Evolutionary conservation across 192 early-diverging fungal species (phyloP), one percentile per base, ranked within the genome.

Genomic region (Backusella luteola): DNA sequence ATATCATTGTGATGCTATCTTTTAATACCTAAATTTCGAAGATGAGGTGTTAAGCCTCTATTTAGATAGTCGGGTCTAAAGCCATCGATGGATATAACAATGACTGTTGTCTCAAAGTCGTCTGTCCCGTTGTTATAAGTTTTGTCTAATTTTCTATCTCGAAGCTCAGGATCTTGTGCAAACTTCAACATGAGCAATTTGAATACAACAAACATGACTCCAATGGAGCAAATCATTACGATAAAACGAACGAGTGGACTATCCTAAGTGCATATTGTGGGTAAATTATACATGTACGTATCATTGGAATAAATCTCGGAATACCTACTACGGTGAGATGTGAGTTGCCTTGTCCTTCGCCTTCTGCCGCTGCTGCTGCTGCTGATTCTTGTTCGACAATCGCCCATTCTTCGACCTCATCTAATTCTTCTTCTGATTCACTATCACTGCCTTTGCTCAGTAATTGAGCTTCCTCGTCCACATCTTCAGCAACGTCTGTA

Each of bases 21-120:
- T 67, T 21, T 34, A 32, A 67, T 82, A 91, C 91, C 87, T 34
- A 94, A 49, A 59, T 85, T 73, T 8, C 71, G 39, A 19, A 95
- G 77, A 46, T 85, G 88, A 2, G 94, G 94, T 6, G 95, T 93
- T 6, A 94, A 26, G 0, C 87, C 89, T 56, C 93, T 86, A 52
- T 85, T 80, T 34, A 98, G 79, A 80, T 96, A 98, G 74, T 96
- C 93, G 32, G 91, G 85, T 46, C 95, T 85, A 80, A 94, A 90
- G 36, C 96, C 96, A 81, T 98, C 96, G 17, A 95, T 85, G 4
- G 94, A 96, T 34, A 98, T 75, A 21, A 98, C 80, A 44, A 98
- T 87, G 3, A 94, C 83, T 7, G 90, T 92, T 23, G 87, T 81
- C 34, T 80, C 81, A 84, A 91, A 93, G 46, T 80, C 74, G 44